phyloP scores from a whole-genome alignment of 2,329 filamentous ascomycete species.

The Parasarocladium wereldwijsianum region DNA sequence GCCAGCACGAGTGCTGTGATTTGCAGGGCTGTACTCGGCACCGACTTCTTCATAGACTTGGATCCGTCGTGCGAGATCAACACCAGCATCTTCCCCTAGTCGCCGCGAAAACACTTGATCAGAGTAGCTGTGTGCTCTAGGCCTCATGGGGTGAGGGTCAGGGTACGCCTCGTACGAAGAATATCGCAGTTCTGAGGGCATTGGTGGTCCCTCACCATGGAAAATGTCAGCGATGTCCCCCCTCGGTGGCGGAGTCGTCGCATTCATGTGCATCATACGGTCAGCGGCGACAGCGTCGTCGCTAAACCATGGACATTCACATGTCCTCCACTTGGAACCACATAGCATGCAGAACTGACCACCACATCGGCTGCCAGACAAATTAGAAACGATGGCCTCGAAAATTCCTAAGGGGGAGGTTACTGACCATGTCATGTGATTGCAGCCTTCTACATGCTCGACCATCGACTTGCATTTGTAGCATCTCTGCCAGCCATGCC shows the following conservation, averaged over 20 bases:
- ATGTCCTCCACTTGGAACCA: slow-evolving; percentile 67
- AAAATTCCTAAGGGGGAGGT: not conserved
- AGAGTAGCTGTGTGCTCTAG: slow-evolving; percentile 22
- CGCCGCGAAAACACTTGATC: slow-evolving; percentile 30
- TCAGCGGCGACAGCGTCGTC: slow-evolving; percentile 38
- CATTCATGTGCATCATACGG: slow-evolving; percentile 35
- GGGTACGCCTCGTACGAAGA: too few relatives aligned
- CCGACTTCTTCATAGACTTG: slow-evolving; percentile 19
- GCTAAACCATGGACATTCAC: slow-evolving; percentile 71
- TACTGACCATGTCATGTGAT: slow-evolving; percentile 74
- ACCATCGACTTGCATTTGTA: slow-evolving; percentile 60
- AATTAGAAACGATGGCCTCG: not conserved
- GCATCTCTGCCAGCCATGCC: slow-evolving; percentile 62
- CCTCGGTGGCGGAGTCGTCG: slow-evolving; percentile 23
- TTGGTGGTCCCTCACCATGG: slow-evolving; percentile 11
- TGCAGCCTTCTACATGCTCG: slow-evolving; percentile 69
- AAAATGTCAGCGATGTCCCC: slow-evolving; percentile 10
- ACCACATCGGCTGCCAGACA: slow-evolving; percentile 46
- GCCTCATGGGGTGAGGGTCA: slow-evolving; percentile 11
- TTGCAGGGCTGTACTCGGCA: slow-evolving; percentile 7
- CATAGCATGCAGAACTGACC: slow-evolving; percentile 84
- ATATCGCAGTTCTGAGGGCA: slow-evolving; percentile 16
- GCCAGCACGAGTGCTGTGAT: slow-evolving; percentile 16
- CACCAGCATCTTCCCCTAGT: slow-evolving; percentile 31
- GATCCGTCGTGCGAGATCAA: slow-evolving; percentile 22